Evolutionary conservation across 2,329 filamentous ascomycete genomes (phyloP), one percentile per base, ranked within the genome.

Genomic region (Coniochaeta sp.): DNA sequence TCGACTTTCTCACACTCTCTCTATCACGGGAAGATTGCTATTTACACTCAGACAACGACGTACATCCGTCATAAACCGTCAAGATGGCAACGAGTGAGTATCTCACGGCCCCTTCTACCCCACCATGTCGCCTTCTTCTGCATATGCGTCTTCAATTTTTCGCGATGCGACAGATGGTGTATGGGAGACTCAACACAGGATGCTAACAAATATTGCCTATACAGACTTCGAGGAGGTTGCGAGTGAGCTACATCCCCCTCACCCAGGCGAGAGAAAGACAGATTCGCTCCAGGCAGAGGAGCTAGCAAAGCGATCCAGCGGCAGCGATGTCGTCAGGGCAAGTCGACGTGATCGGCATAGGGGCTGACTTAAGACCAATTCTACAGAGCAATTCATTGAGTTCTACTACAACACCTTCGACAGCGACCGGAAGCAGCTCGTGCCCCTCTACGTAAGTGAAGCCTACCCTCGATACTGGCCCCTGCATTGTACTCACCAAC

Each of bases 351-450:
- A 59, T 38, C n/a, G 44, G 26, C 14, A 56, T 14, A 28, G 33
- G n/a, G 31, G 26, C 33, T 56, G 31, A 36, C 31, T 59, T 16
- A 33, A 58, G 24, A n/a, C 44, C 40, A 43, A 19, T 17, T 36
- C 33, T 17, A 54, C 72, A 97, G 93, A 88, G 74, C 85, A 96
- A 78, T 97, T 98, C 77, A 88, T 93, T 67, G 73, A 87, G 63
- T 93, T 89, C 81, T 98, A 97, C 86, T 97, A 96, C 84, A 81
- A 88, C 70, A 88, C 87, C 62, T 96, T 97, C 77, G 92, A 96
- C 74, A 64, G 71, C 63, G 82, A 93, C 76, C 88, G 92, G 70
- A 76, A 77, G 60, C 69, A 73, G 58, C 83, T 97, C 50, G 77
- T 75, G 16, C 71, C 77, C 63, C 90, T 97, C 79, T 98, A 97